Base-by-base conservation (phyloP, 345 rosid species). In the Sonneratia alba region DNA sequence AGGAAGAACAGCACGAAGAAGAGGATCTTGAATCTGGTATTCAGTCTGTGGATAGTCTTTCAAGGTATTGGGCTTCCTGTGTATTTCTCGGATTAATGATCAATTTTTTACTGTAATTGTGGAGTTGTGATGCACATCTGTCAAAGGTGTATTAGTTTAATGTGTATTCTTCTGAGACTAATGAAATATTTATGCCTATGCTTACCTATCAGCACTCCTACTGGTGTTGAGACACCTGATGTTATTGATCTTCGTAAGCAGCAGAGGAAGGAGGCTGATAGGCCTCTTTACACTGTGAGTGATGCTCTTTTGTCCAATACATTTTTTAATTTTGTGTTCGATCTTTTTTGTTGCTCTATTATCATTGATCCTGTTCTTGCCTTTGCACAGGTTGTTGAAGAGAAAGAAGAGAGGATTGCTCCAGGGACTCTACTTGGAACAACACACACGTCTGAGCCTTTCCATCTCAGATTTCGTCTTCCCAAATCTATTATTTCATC, bases 161-260 rank as follows among this genome's bases (percentile, higher is more conserved):
- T 10, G 3, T 61, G 1, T 61, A 22, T 22, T 32, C 4, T 61
- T 3, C 36, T 61, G 27, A 61, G 55, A 27, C 42, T 21, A 51
- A 56, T 15, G 36, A 59, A 7, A 4, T 70, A 53, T 65, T 67
- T 42, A 18, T 37, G 36, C 62, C 36, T 40, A 73, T 69, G 21
- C 75, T 69, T 22, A 43, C 51, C 73, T 47, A 72, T 55, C 82
- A 95, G 99, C 82, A 92, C 99, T 42, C 99, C 98, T 18, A 95
- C 99, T 81, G 99, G 99, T 22, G 97, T 95, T 11, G 99, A 96
- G 84, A 96, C 99, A 65, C 99, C 98, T 4, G 98, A 96, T 81
- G 99, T 92, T n/a, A 95, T 95, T 53, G 99, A 96, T 69, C 98
- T 96, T 59, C 93, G 99, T 71, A 96, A 96, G 81, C 98, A 91